Conservation (phyloP, 148 eudicot species). For the Spergularia bocconei region DNA sequence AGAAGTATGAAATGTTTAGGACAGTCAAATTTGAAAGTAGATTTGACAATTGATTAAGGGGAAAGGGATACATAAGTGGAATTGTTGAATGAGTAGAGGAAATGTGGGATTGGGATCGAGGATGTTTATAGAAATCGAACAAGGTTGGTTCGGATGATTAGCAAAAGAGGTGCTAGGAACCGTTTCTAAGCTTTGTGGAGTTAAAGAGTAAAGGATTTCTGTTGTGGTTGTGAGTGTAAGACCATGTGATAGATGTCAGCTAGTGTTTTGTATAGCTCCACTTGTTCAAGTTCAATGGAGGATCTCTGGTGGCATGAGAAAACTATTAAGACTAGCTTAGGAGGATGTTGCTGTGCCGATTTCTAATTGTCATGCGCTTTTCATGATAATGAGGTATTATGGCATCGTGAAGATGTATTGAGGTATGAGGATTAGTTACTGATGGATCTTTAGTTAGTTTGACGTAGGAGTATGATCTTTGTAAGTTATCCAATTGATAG, state of each 20-base stretch:
- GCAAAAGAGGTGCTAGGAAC: background rate
- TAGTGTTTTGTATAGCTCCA: background rate
- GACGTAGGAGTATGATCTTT: background rate
- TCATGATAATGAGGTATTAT: no score
- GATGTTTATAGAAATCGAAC: background rate
- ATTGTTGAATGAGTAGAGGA: background rate
- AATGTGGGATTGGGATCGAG: background rate
- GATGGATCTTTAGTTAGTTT: background rate
- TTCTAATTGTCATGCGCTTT: background rate
- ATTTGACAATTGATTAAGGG: background rate
- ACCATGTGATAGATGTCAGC: background rate
- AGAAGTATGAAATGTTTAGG: no score
- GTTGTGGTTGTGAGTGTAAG: background rate
- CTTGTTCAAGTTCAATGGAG: background rate
- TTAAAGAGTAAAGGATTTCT: background rate
- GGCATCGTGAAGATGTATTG: no score
- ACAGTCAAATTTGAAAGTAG: no score
- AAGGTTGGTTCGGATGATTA: background rate
- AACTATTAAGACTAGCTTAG: background rate
- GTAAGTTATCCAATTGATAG: background rate
- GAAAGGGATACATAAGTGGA: background rate
- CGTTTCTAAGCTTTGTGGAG: background rate
- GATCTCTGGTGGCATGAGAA: background rate
- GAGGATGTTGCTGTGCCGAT: background rate
- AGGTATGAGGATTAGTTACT: background rate